Percentiles rank a stretch among this genome's conserved stretches.
Conservation (phyloP, 768 basidiomycete genomes). For the Thelephora ganbajun region DNA sequence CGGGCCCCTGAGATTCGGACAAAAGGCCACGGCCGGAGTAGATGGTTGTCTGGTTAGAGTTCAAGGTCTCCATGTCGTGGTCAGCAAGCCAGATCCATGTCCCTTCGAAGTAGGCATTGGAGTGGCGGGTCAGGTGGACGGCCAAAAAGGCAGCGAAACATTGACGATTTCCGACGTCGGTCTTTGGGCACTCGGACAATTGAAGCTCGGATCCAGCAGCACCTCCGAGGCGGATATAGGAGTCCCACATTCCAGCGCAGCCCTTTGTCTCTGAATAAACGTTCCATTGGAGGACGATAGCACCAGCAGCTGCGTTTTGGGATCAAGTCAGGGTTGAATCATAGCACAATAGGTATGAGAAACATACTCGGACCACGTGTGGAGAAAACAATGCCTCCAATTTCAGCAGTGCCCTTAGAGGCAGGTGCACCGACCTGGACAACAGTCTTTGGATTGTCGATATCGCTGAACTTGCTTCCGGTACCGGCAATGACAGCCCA, state of each 20-base stretch:
- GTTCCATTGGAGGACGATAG: slow-evolving; percentile 48
- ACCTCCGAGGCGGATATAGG: slow-evolving; percentile 22
- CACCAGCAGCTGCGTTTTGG: slow-evolving; percentile 24
- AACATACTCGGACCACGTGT: slow-evolving; percentile 19
- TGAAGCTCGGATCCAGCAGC: slow-evolving; percentile 20
- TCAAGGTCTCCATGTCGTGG: slow-evolving; percentile 53
- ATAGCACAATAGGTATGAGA: no score
- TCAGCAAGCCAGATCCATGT: slow-evolving; percentile 71
- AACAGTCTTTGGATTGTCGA: slow-evolving; percentile 24
- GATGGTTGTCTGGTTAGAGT: slow-evolving; percentile 33
- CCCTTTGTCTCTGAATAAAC: slow-evolving; percentile 36
- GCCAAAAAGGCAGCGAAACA: slow-evolving; percentile 57
- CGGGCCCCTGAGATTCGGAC: slow-evolving; percentile 61
- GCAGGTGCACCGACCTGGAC: slow-evolving; percentile 27
- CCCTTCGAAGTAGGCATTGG: slow-evolving; percentile 46
- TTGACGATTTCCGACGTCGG: slow-evolving; percentile 13
- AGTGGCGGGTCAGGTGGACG: slow-evolving; percentile 35
- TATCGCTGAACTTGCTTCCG: slow-evolving; percentile 26
- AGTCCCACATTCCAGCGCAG: slow-evolving; percentile 39
- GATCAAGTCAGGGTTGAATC: no score
- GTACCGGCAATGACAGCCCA: slow-evolving; percentile 36
- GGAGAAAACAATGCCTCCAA: slow-evolving; percentile 30
- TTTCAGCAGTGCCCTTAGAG: slow-evolving; percentile 26
- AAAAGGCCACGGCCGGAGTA: slow-evolving; percentile 63
- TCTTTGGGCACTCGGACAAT: slow-evolving; percentile 20